A percentile compares a stretch with the other conserved stretches of the same genome.
Evolutionary conservation across 1,139 yeast species (phyloP).

Genomic region (Magnusiomyces ingens): DNA sequence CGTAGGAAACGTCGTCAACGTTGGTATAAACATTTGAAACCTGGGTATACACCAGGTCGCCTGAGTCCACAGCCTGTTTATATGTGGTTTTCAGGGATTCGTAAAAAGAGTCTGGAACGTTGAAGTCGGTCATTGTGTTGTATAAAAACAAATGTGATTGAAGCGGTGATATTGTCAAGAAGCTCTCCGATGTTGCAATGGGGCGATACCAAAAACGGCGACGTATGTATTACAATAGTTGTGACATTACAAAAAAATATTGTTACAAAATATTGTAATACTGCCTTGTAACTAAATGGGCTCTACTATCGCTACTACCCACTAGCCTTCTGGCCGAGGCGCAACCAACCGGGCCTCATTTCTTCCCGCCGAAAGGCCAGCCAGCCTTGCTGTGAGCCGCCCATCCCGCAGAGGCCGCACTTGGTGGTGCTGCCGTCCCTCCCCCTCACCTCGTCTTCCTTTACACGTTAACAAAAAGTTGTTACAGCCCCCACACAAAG

Average conservation of each 20-base stretch:
- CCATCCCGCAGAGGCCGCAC: too few species aligned
- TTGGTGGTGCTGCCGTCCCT: background rate
- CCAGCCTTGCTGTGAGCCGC: too few species aligned
- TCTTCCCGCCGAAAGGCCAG: too few species aligned
- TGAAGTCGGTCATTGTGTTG: background rate
- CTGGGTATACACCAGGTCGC: slow-evolving; percentile 28
- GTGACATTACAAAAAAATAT: too few species aligned
- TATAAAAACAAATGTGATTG: background rate
- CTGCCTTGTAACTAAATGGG: too few species aligned
- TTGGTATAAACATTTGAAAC: slow-evolving; percentile 24
- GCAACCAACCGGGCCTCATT: too few species aligned
- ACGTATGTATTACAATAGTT: too few species aligned
- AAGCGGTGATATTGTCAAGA: background rate
- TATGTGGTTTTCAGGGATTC: slow-evolving; percentile 25
- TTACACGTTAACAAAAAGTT: background rate
- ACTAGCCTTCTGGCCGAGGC: too few species aligned
- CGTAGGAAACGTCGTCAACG: slow-evolving; percentile 33
- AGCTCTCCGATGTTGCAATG: too few species aligned
- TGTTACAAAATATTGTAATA: too few species aligned
- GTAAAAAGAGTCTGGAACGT: slow-evolving; percentile 15
- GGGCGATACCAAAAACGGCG: too few species aligned
- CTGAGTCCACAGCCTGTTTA: slow-evolving; percentile 31
- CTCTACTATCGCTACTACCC: too few species aligned
- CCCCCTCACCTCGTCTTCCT: background rate
- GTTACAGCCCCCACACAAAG: background rate